Conservation (phyloP, 2,329 filamentous ascomycete genomes). For the Penicillium sp. region DNA sequence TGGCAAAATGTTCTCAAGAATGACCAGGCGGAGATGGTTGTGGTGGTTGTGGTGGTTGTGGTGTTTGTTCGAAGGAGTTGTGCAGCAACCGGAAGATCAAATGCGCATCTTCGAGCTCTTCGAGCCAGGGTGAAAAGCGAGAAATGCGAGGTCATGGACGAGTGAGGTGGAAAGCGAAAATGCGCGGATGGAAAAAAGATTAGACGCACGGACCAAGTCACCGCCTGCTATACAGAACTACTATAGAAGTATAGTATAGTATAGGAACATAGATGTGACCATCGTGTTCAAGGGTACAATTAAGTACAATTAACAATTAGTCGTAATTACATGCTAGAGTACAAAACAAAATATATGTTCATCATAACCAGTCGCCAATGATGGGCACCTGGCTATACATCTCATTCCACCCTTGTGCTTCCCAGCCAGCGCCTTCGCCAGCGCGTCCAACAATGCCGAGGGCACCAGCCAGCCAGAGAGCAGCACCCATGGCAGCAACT, state of each 20-base stretch:
- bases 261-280: too few relatives aligned
- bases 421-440: conserved; percentile 68
- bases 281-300: too few relatives aligned
- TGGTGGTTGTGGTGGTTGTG: too few relatives aligned
- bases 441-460: conserved; percentile 70
- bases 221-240: neutral
- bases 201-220: conserved; percentile 19
- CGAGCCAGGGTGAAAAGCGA: conserved; percentile 3
- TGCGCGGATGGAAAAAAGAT: conserved; percentile 17
- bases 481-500: conserved; percentile 53
- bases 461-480: conserved; percentile 75
- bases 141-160: conserved; percentile 15
- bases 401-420: conserved; percentile 72
- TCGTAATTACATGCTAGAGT: conserved; percentile 1
- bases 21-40: neutral
- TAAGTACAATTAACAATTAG: conserved; percentile 5
- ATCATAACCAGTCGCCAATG: conserved; percentile 49
- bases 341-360: conserved; percentile 9
- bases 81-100: conserved; percentile 3
- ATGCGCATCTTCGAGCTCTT: conserved; percentile 11
- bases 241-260: too few relatives aligned
- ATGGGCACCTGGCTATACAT: conserved; percentile 60
- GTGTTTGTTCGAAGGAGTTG: neutral
- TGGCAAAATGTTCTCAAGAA: conserved; percentile 7
- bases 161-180: conserved; percentile 2